Conservation (phyloP, 306 rosid species). For the Trifolium fragiferum region DNA sequence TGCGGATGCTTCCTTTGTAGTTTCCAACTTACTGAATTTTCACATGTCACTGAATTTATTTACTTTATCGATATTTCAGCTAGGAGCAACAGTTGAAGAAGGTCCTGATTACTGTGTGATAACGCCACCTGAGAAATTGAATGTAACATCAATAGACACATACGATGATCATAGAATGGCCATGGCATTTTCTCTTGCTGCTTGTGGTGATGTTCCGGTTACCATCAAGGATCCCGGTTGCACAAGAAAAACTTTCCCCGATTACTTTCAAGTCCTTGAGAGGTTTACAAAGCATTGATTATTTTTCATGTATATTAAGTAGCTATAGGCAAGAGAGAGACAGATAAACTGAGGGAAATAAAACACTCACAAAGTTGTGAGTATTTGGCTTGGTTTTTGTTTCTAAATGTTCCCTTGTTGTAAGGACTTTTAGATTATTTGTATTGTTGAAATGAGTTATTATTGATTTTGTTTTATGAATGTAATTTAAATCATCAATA, state of each 20-base stretch:
- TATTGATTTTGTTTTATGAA: constrained; percentile 40
- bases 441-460: constrained; percentile 39
- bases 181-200: constrained; percentile 98
- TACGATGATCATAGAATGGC: constrained; percentile 99
- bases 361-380: constrained; percentile 45
- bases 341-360: constrained; percentile 10
- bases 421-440: constrained; percentile 23
- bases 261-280: constrained; percentile 90
- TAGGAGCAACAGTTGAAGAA: constrained; percentile 98
- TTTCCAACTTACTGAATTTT: neutral
- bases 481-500: constrained; percentile 25
- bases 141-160: constrained; percentile 81
- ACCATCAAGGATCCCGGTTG: constrained; percentile 98
- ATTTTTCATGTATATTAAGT: constrained; percentile 34
- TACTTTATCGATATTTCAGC: constrained; percentile 52
- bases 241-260: constrained; percentile 96
- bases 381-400: constrained; percentile 42
- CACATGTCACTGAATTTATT: neutral
- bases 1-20: constrained; percentile 7
- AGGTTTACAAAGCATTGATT: constrained; percentile 73
- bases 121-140: constrained; percentile 90
- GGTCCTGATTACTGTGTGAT: constrained; percentile 96
- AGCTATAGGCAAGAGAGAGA: constrained; percentile 9
- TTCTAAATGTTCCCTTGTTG: constrained; percentile 24
- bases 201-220: constrained; percentile 90